phyloP scores from a whole-genome alignment of 495 filamentous ascomycete species.

The Penicillium paradoxum region DNA sequence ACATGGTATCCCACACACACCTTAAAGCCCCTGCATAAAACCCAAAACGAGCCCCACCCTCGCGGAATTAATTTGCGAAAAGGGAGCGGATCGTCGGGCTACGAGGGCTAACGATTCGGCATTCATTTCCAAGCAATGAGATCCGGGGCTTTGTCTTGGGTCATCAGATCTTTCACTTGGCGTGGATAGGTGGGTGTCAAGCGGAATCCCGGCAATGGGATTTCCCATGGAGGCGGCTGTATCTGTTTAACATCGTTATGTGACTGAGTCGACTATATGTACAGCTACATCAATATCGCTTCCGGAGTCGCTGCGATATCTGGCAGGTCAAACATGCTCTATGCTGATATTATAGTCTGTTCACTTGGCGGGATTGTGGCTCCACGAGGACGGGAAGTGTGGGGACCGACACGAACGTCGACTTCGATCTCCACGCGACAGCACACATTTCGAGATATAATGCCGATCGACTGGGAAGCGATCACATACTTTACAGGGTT shows the following conservation, averaged over 20 bases:
- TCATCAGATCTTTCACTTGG: not conserved
- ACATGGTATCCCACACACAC: not conserved
- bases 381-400: too few species aligned
- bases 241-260: not conserved
- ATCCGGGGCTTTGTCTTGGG: not conserved
- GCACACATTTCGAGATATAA: not conserved
- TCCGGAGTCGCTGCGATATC: too few species aligned
- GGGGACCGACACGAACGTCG: too few species aligned
- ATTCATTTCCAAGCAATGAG: not conserved
- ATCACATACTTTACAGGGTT: too few species aligned
- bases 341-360: too few species aligned
- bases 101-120: not conserved
- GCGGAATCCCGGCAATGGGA: not conserved
- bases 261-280: too few species aligned
- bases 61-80: not conserved
- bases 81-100: constrained; percentile 10
- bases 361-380: too few species aligned
- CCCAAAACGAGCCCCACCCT: constrained; percentile 1
- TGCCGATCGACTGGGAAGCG: not conserved
- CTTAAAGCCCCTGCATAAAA: constrained; percentile 10
- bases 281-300: too few species aligned
- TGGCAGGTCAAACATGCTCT: too few species aligned
- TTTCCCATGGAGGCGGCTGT: not conserved
- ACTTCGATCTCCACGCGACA: not conserved
- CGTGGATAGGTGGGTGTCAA: not conserved